Conservation (phyloP, 2,329 filamentous ascomycete genomes). For the Xylariaceae sp. region DNA sequence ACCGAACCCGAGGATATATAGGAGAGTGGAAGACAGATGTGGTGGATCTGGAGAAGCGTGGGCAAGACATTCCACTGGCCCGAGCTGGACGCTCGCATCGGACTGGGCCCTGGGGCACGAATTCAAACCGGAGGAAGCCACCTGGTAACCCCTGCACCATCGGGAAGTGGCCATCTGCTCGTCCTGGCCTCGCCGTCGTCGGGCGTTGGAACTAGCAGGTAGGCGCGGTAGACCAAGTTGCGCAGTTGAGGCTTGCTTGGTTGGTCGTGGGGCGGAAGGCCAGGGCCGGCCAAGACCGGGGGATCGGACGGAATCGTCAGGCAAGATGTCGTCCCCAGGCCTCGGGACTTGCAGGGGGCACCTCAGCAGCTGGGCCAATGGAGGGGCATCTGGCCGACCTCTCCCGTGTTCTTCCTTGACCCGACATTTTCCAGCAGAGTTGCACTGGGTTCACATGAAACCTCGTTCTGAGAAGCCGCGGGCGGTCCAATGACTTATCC, state of each 20-base stretch:
- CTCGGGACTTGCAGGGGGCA: conserved; percentile 5
- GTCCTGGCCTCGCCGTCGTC: too few species aligned
- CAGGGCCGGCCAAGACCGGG: neutral
- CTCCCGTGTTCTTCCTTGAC: conserved; percentile 17
- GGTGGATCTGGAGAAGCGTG: conserved; percentile 23
- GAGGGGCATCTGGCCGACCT: conserved; percentile 5
- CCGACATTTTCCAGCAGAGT: conserved; percentile 4
- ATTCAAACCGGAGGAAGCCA: conserved; percentile 27
- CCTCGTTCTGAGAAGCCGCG: too few species aligned
- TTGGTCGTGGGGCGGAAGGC: neutral
- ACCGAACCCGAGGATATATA: conserved; percentile 31
- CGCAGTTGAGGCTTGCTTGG: neutral
- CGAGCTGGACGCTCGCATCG: conserved; percentile 13
- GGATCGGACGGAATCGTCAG: conserved; percentile 12
- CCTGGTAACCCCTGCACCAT: conserved; percentile 21
- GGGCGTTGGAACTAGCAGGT: neutral
- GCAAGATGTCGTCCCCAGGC: too few species aligned
- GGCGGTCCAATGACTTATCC: conserved; percentile 3
- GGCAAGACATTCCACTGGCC: conserved; percentile 26
- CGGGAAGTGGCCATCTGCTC: conserved; percentile 13
- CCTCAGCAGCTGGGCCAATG: too few species aligned
- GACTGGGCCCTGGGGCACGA: conserved; percentile 27
- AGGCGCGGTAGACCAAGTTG: neutral
- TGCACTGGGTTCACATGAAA: too few species aligned
- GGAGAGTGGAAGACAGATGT: conserved; percentile 17